phyloP scores from a whole-genome alignment of 345 rosid species.

The Arabis alpina region DNA sequence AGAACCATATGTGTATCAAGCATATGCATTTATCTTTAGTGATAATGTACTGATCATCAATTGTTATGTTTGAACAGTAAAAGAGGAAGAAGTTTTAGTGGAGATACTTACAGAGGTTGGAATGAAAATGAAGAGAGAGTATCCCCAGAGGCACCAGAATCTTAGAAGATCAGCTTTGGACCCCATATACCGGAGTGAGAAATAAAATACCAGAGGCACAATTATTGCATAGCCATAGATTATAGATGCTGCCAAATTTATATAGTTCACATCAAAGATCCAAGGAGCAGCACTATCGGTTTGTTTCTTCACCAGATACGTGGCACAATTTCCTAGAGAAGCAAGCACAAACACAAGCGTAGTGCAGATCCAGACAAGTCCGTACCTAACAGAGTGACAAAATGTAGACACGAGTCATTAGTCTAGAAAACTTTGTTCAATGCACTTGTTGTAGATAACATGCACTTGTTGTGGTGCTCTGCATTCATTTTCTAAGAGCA shows the following conservation, averaged over 20 bases:
- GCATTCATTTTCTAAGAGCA: slow-evolving; percentile 1
- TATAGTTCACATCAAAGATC: slow-evolving; percentile 86
- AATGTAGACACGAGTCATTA: slow-evolving; percentile 23
- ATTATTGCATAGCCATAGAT: slow-evolving; percentile 75
- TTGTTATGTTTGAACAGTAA: neutral
- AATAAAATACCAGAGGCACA: slow-evolving; percentile 86
- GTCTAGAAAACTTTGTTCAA: slow-evolving; percentile 9
- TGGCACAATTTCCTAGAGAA: slow-evolving; percentile 85
- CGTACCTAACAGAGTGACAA: slow-evolving; percentile 62
- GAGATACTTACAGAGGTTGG: slow-evolving; percentile 68
- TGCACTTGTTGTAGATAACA: slow-evolving; percentile 3
- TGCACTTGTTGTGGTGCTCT: slow-evolving; percentile 15
- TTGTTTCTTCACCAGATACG: slow-evolving; percentile 74
- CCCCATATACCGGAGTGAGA: slow-evolving; percentile 80
- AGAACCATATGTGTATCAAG: too few relatives aligned
- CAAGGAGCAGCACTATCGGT: slow-evolving; percentile 57
- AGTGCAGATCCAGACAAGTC: slow-evolving; percentile 90
- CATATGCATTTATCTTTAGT: too few relatives aligned
- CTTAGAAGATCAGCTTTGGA: slow-evolving; percentile 77
- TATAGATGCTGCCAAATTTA: slow-evolving; percentile 66
- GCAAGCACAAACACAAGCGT: slow-evolving; percentile 83
- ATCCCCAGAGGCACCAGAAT: slow-evolving; percentile 99
- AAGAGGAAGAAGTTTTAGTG: slow-evolving; percentile 14
- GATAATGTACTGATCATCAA: neutral
- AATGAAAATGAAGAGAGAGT: slow-evolving; percentile 79